Percentiles rank a stretch among this genome's conserved stretches.
phyloP scores from a whole-genome alignment of 225 moss, liverwort and hornwort genomes.

The Pseudisothecium myosuroides region DNA sequence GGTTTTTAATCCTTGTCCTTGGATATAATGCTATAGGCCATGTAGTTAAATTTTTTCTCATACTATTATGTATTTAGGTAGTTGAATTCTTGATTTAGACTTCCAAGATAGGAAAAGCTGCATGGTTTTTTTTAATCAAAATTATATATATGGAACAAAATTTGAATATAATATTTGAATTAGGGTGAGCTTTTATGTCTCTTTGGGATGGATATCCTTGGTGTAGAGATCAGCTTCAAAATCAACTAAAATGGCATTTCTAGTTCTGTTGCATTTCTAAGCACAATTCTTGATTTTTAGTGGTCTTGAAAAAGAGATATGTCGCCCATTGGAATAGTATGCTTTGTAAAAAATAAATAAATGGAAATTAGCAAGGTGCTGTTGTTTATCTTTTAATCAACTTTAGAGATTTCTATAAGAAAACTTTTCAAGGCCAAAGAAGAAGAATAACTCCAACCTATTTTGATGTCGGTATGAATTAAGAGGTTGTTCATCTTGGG shows the following conservation, averaged over 20 bases:
- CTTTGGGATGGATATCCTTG: fast-evolving
- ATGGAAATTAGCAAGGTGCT: not conserved
- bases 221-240: not conserved
- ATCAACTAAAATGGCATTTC: not conserved
- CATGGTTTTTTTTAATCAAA: not conserved
- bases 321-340: fast-evolving
- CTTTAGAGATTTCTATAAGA: not conserved
- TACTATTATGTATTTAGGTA: not conserved
- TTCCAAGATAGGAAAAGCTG: not conserved
- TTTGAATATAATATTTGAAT: too few relatives aligned
- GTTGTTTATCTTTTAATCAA: fast-evolving
- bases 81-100: not conserved
- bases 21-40: not conserved
- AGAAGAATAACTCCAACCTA: not conserved
- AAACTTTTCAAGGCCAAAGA: not conserved
- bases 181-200: not conserved
- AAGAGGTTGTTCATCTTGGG: not conserved
- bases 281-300: not conserved
- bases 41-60: not conserved
- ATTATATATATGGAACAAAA: not conserved
- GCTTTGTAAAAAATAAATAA: not conserved
- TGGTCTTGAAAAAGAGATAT: too few relatives aligned
- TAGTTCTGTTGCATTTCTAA: not conserved
- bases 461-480: not conserved
- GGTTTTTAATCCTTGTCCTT: not conserved